phyloP scores from a whole-genome alignment of 2,329 filamentous ascomycete species.

The Lachnum nothofagi region DNA sequence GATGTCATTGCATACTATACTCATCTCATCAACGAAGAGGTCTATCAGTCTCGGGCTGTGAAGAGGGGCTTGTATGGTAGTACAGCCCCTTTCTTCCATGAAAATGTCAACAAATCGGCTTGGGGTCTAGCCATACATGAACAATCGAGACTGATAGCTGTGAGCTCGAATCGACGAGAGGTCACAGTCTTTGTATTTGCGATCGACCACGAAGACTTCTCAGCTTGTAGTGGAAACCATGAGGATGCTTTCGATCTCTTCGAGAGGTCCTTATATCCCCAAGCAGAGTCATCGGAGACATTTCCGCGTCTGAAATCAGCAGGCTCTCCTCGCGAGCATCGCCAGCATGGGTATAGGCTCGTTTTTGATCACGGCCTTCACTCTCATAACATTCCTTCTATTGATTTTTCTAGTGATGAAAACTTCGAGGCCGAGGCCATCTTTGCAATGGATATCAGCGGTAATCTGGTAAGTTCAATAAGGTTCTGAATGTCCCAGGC shows the following conservation, averaged over 20 bases:
- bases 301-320: not conserved
- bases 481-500: not conserved
- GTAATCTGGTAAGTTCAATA: conserved; percentile 15
- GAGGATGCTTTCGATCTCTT: not conserved
- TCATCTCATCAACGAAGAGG: conserved; percentile 12
- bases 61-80: not conserved
- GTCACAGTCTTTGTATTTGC: conserved; percentile 53
- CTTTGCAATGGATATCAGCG: conserved; percentile 26
- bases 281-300: not conserved
- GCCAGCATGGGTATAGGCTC: conserved; percentile 8
- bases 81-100: conserved; percentile 55
- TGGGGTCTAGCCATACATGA: conserved; percentile 81
- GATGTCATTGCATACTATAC: conserved; percentile 69
- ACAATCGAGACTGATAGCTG: conserved; percentile 76
- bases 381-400: conserved; percentile 28
- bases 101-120: conserved; percentile 71
- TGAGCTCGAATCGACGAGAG: conserved; percentile 66
- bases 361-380: conserved; percentile 6
- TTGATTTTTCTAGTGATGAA: conserved; percentile 24
- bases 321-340: not conserved
- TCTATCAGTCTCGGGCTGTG: not conserved
- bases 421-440: conserved; percentile 21
- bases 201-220: too few species aligned
- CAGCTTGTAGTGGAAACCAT: too few species aligned
- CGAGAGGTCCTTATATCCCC: too few species aligned